Evolutionary conservation across 176 grass and related monocot genomes (phyloP).

Genomic region (Poa pratensis): DNA sequence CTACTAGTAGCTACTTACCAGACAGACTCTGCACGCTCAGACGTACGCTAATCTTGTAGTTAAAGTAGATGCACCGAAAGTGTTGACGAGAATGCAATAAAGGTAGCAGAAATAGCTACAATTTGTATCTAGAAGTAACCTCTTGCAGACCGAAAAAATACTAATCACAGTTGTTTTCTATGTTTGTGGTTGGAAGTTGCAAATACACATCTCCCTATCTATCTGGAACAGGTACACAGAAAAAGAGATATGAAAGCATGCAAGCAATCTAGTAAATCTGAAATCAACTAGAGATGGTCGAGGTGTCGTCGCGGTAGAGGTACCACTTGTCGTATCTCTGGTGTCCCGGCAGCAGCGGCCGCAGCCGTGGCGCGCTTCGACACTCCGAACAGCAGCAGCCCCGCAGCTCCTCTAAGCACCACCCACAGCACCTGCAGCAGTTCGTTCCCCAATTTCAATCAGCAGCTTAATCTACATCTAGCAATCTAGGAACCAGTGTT

Average conservation of each 20-base stretch:
- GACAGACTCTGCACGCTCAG: neutral
- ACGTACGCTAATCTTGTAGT: neutral
- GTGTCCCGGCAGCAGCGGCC: slow-evolving; percentile 65
- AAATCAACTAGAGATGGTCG: slow-evolving; percentile 1
- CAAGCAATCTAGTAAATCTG: neutral
- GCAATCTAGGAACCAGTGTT: neutral
- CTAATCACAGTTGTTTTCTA: neutral
- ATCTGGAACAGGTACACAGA: neutral
- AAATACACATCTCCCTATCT: neutral
- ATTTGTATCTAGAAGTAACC: neutral
- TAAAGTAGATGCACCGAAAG: neutral
- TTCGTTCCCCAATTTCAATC: neutral
- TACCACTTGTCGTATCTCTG: slow-evolving; percentile 91
- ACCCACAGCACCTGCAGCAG: slow-evolving; percentile 65
- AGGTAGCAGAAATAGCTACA: neutral
- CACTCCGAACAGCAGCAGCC: slow-evolving; percentile 84
- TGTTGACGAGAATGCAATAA: neutral
- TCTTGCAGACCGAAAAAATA: neutral
- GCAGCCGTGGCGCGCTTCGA: slow-evolving; percentile 62
- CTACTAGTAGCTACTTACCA: neutral
- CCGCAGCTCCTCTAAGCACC: slow-evolving; percentile 62
- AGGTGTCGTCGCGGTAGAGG: slow-evolving; percentile 58
- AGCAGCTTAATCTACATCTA: neutral
- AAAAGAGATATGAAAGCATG: no score
- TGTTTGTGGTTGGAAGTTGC: slow-evolving; percentile 8